Percentiles rank a stretch among this genome's conserved stretches.
These are phyloP conservation scores for Gossypium australe DNA, from an alignment of 345 rosid species.

Conservation along the genomic window DNA sequence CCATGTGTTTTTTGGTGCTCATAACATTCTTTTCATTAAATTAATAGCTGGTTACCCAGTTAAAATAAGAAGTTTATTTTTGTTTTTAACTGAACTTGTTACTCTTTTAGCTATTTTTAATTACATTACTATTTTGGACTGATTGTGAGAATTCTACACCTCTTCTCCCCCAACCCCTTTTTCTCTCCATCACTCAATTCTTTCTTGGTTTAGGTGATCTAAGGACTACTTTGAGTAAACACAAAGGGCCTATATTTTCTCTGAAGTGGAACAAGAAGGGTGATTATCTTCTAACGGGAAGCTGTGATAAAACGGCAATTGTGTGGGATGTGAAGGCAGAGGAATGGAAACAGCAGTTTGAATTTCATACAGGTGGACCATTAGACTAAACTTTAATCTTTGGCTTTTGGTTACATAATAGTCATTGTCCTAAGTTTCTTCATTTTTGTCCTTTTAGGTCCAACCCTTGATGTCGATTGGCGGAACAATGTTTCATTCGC, in stretches of 20 bases:
- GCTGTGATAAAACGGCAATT: conserved; percentile 92
- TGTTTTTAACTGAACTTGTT: not conserved
- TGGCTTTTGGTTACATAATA: not conserved
- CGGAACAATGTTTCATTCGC: conserved; percentile 94
- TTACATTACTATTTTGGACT: not conserved
- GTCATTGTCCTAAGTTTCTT: not conserved
- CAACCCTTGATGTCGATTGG: conserved; percentile 99
- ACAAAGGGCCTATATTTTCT: conserved; percentile 94
- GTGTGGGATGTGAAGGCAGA: conserved; percentile 98
- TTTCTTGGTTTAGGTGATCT: conserved; percentile 58
- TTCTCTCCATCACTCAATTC: not conserved
- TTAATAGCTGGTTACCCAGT: not conserved
- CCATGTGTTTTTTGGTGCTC: not conserved
- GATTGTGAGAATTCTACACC: not conserved
- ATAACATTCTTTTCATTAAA: not conserved
- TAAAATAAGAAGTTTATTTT: not conserved
- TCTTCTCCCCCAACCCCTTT: not conserved
- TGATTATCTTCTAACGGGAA: conserved; percentile 96
- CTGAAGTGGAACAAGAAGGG: conserved; percentile 99
- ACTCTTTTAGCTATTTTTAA: too few species aligned
- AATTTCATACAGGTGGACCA: conserved; percentile 67
- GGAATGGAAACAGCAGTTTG: conserved; percentile 95
- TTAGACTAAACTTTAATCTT: not conserved
- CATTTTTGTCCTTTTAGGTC: conserved; percentile 42
- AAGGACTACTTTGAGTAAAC: conserved; percentile 79